phyloP scores from a whole-genome alignment of 176 grass and related monocot species.

The Musa schizocarpa region DNA sequence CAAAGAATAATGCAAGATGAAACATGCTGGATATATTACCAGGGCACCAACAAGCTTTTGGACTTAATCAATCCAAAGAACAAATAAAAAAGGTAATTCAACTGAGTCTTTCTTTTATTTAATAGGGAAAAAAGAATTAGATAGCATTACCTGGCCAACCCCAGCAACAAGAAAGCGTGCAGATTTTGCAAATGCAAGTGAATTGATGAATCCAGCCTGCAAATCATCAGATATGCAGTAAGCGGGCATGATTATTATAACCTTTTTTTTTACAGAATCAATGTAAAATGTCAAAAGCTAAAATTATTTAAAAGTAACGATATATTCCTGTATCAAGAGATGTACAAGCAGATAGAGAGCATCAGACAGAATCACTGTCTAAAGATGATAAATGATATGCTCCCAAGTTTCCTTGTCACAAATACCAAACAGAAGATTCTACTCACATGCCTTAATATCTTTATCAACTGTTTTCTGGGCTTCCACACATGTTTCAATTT shows the following conservation, averaged over 20 bases:
- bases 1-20: background rate
- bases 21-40: background rate
- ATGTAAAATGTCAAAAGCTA: background rate
- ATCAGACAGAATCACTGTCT: background rate
- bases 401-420: too few relatives aligned
- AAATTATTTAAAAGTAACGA: background rate
- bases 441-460: too few relatives aligned
- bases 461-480: too few relatives aligned
- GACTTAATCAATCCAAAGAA: background rate
- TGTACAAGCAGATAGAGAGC: background rate
- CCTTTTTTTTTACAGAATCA: too few relatives aligned
- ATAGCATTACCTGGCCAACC: constrained; percentile 58
- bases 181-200: constrained; percentile 62
- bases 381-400: too few relatives aligned
- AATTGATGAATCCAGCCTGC: constrained; percentile 77
- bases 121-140: background rate
- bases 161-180: constrained; percentile 74
- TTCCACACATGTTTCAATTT: too few relatives aligned
- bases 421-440: too few relatives aligned
- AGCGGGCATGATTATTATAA: background rate
- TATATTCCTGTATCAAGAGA: background rate
- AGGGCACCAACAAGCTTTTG: background rate
- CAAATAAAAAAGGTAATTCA: background rate
- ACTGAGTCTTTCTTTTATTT: too few relatives aligned
- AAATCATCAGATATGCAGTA: background rate